Base-by-base conservation (phyloP, 495 filamentous ascomycete genomes). In the Xylona heveae region DNA sequence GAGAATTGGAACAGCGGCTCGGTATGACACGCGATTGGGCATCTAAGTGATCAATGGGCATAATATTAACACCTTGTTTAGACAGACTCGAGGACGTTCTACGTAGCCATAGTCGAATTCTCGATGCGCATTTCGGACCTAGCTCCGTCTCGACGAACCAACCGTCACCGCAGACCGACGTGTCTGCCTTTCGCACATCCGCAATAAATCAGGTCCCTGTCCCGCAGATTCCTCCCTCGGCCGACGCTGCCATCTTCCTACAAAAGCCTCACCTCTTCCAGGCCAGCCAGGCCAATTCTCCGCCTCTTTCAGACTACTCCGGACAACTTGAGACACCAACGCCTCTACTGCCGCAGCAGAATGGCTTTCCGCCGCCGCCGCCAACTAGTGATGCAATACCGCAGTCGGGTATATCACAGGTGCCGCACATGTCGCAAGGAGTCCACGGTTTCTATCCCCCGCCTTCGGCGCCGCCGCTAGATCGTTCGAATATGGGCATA, bases 1-100 rank as follows among this genome's bases (percentile, higher is more conserved):
- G 82, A 34, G 82, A 92, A 52, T 54, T 92, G 24, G 82, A 92
- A 47, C 74, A 82, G 40, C 62, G 82, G 19, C 62, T 92, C 18
- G 51, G 49, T 50, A 37, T 28, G 38, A 62, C 45, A 58, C 59
- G n/a, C n/a, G n/a, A n/a, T n/a, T n/a, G n/a, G n/a, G n/a, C n/a
- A n/a, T n/a, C n/a, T n/a, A n/a, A n/a, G n/a, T n/a, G n/a, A n/a
- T n/a, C n/a, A n/a, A n/a, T n/a, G n/a, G n/a, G n/a, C n/a, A n/a
- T n/a, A n/a, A n/a, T n/a, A n/a, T n/a, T n/a, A n/a, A n/a, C n/a
- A n/a, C n/a, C 5, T 23, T 5, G 10, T 27, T 18, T 37, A 53
- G 61, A 66, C 43, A 52, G 58, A 35, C 46, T 62, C 28, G 58
- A 62, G 44, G 54, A 53, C 40, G 59, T 57, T 41, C 61, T 51